Evolutionary conservation across 257 asterid genomes (phyloP), one percentile per base, ranked within the genome.

Genomic region (Nicotiana tabacum): DNA sequence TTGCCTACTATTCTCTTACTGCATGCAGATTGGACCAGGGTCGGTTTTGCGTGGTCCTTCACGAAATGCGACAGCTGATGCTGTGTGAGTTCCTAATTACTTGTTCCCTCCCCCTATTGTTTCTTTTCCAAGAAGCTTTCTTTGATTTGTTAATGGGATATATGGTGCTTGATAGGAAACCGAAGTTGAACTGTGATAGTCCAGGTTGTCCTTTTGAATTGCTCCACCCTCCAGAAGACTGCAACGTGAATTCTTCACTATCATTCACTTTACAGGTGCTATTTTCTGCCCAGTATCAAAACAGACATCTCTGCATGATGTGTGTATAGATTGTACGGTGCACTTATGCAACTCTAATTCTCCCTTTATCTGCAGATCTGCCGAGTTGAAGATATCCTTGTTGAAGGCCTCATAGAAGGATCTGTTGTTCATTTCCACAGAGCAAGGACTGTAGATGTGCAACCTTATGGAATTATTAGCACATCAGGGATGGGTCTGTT

Each of bases 401-500:
- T 97, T 84, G 98, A 93, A 86, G 99, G 99, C 80, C 86, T 87
- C 80, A 86, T 94, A 83, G 96, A 92, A 91, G 99, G 99, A 76
- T 95, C 99, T 85, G 98, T 97, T 84, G 95, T 97, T 84, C 98
- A 97, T 90, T 95, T 97, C 86, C 99, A 96, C 83, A 92, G 98
- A 88, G 98, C 98, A 61, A 91, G 95, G 85, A 91, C 98, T 76
- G 88, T 97, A 83, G 70, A 61, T 35, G 95, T 95, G 86, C 94
- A 68, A 37, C 83, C 94, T 85, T 88, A 94, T 87, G 99, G 99
- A 80, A 86, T 85, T 65, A 97, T 97, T 86, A 95, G 94, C 93
- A 90, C 99, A 83, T 90, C 98, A 32, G 98, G 97, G 69, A 93
- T 91, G 98, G 99, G 99, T 97, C 90, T 82, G 89, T 77, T 87